Conservation (phyloP, 2,329 filamentous ascomycete species). For the Fusarium incarnatum region DNA sequence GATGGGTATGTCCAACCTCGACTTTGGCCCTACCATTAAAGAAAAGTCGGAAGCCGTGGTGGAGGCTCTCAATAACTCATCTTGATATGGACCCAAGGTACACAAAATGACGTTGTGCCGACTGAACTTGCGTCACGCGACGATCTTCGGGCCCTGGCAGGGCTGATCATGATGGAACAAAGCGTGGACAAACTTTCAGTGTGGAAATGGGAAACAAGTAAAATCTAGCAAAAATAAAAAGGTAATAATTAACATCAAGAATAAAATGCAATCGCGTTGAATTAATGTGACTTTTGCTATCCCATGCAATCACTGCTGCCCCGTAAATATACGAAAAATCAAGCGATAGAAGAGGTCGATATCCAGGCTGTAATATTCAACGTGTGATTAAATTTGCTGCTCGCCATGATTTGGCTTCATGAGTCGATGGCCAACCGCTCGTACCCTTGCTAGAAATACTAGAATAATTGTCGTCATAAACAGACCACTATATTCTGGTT, state of each 20-base stretch:
- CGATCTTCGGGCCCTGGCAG: conserved; percentile 4
- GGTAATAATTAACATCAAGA: background rate
- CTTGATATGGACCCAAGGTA: background rate
- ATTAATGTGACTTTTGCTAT: background rate
- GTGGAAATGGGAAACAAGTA: background rate
- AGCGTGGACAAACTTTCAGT: background rate
- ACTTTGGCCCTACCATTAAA: conserved; percentile 48
- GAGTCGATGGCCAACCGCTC: background rate
- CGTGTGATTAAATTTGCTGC: background rate
- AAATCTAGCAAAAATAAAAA: background rate
- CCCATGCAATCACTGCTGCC: background rate
- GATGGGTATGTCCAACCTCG: conserved; percentile 49
- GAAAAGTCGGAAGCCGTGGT: conserved; percentile 45
- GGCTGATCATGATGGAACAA: conserved; percentile 13
- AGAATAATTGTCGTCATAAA: conserved; percentile 10
- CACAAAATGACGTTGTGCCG: conserved; percentile 23
- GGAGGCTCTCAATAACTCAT: conserved; percentile 26
- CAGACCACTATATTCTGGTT: conserved; percentile 11
- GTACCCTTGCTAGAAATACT: background rate
- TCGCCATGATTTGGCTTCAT: conserved; percentile 2
- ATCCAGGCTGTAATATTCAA: background rate
- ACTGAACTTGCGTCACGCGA: conserved; percentile 18
- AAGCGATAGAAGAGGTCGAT: background rate
- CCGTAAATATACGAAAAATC: background rate
- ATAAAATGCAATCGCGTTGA: background rate